These are phyloP conservation scores for Stereocaulon alpinum DNA, from an alignment of 495 filamentous ascomycete genomes.

Conservation along the genomic window DNA sequence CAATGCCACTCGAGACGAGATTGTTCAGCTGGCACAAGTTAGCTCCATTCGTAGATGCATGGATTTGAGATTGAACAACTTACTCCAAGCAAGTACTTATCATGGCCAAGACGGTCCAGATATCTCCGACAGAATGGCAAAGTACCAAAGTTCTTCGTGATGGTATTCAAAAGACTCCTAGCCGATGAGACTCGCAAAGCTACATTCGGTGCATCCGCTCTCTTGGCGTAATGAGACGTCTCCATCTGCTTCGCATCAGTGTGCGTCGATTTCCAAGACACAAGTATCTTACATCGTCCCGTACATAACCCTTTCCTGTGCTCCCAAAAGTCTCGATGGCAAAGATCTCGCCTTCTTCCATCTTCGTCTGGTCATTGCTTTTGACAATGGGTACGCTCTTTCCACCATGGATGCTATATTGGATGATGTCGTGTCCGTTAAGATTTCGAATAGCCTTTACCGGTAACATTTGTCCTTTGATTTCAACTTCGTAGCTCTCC, in stretches of 20 bases:
- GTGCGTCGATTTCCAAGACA: background rate
- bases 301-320: conserved; percentile 42
- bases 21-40: conserved; percentile 35
- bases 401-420: conserved; percentile 49
- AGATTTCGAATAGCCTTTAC: conserved; percentile 50
- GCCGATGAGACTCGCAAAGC: conserved; percentile 44
- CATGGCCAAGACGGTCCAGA: conserved; percentile 51
- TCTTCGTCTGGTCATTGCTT: conserved; percentile 47
- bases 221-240: conserved; percentile 44
- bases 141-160: conserved; percentile 55
- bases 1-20: conserved; percentile 42
- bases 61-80: conserved; percentile 8
- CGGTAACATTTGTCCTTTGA: conserved; percentile 44
- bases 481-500: conserved; percentile 56
- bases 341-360: conserved; percentile 58
- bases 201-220: conserved; percentile 40
- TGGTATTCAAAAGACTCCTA: conserved; percentile 47
- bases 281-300: conserved; percentile 32
- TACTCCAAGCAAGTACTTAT: conserved; percentile 51
- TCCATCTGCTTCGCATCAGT: conserved; percentile 35
- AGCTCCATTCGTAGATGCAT: background rate
- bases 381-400: conserved; percentile 55
- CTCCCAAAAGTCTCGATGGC: conserved; percentile 57
- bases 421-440: conserved; percentile 50
- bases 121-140: conserved; percentile 54